A percentile compares a stretch with the other conserved stretches of the same genome.
phyloP scores from a whole-genome alignment of 2,329 filamentous ascomycete species.

The Beauveria sp. region DNA sequence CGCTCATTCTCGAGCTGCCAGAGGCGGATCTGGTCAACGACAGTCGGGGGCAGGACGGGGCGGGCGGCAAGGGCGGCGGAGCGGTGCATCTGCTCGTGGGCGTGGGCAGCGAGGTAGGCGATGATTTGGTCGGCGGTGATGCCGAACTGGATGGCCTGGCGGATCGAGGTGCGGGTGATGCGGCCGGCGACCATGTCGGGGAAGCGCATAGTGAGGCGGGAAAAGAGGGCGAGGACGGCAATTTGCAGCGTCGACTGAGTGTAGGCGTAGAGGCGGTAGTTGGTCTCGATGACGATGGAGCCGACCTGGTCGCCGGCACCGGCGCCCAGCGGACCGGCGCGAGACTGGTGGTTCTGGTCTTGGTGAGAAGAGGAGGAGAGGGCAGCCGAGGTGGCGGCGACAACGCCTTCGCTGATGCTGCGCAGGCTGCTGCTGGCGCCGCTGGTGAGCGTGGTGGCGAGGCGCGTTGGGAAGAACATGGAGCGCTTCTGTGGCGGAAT shows the following conservation, averaged over 20 bases:
- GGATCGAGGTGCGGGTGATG: slow-evolving; percentile 80
- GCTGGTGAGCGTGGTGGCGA: slow-evolving; percentile 87
- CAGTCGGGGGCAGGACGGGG: slow-evolving; percentile 83
- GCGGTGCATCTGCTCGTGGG: slow-evolving; percentile 87
- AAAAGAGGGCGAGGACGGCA: slow-evolving; percentile 84
- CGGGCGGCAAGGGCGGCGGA: slow-evolving; percentile 47
- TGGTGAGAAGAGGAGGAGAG: slow-evolving; percentile 19
- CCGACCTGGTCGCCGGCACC: slow-evolving; percentile 49
- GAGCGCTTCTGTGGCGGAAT: slow-evolving; percentile 48
- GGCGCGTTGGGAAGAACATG: slow-evolving; percentile 80
- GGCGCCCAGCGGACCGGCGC: slow-evolving; percentile 26
- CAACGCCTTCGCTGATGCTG: slow-evolving; percentile 59
- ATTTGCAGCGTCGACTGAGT: slow-evolving; percentile 92
- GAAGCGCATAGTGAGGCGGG: slow-evolving; percentile 80
- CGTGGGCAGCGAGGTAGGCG: slow-evolving; percentile 82
- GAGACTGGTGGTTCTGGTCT: slow-evolving; percentile 25
- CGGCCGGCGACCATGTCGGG: slow-evolving; percentile 87
- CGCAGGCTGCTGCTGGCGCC: slow-evolving; percentile 67
- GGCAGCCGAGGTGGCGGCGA: slow-evolving; percentile 50
- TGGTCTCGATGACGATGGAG: slow-evolving; percentile 94
- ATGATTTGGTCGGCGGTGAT: slow-evolving; percentile 97
- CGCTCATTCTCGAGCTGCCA: slow-evolving; percentile 98
- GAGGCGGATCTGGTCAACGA: slow-evolving; percentile 92
- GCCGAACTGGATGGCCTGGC: slow-evolving; percentile 76
- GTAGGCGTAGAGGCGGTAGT: slow-evolving; percentile 96